Percentiles rank a stretch among this genome's conserved stretches.
Evolutionary conservation across 768 basidiomycete genomes (phyloP).

Genomic region (Kwoniella shandongensis): DNA sequence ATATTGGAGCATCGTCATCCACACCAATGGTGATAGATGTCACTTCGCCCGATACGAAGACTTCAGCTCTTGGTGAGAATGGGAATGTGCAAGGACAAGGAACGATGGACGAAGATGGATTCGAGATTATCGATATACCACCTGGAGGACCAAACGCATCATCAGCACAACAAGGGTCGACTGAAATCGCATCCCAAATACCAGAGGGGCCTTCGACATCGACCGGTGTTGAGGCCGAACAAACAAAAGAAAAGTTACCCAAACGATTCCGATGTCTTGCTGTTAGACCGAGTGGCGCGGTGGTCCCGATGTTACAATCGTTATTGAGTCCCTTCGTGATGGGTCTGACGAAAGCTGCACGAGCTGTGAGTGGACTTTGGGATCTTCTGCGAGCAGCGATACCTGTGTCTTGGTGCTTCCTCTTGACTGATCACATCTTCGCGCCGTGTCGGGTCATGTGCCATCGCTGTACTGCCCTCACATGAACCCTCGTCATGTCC

Average conservation of each 20-base stretch:
- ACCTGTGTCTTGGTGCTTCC: not conserved
- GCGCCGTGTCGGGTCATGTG: too few species aligned
- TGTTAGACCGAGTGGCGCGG: conserved; percentile 28
- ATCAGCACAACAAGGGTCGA: too few species aligned
- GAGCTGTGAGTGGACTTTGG: conserved; percentile 30
- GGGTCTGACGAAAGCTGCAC: conserved; percentile 43
- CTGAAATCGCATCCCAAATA: too few species aligned
- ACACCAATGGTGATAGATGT: conserved; percentile 13
- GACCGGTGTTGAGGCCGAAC: not conserved
- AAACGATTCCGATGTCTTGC: conserved; percentile 26
- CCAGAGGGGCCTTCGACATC: too few species aligned
- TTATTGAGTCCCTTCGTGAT: conserved; percentile 43
- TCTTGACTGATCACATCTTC: too few species aligned
- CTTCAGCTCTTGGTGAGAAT: not conserved
- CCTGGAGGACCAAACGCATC: too few species aligned
- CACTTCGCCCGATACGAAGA: too few species aligned
- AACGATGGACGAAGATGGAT: conserved; percentile 28
- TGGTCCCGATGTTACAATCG: conserved; percentile 36
- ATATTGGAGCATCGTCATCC: not conserved
- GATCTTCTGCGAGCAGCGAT: not conserved
- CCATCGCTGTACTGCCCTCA: too few species aligned
- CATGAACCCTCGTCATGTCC: too few species aligned
- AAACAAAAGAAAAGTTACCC: not conserved
- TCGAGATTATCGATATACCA: conserved; percentile 28
- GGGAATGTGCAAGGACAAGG: conserved; percentile 1